Base-by-base conservation (phyloP, 2,329 filamentous ascomycete species). In the Boeremia exigua region DNA sequence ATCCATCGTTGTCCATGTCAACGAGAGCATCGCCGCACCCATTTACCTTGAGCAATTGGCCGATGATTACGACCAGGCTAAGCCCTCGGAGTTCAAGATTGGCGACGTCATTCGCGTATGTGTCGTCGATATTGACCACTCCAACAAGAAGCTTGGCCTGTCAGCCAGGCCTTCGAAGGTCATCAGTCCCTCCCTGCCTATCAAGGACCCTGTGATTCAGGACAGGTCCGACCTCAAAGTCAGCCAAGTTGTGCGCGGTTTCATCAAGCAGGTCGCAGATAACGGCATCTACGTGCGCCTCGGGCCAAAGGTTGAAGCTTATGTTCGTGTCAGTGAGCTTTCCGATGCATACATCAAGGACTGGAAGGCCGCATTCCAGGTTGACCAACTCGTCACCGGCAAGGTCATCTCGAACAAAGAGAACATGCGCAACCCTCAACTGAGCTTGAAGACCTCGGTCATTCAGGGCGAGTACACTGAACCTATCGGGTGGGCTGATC, bases 291-390 rank as follows among this genome's bases (percentile, higher is more conserved):
- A 97, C 68, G 85, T 99, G 42, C 84, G 88, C 25, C 82, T 99
- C 3, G 92, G 93, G 38, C 90, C 91, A 15, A 86, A 89, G 60
- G 83, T 96, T 15, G 90, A 90, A 45, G 93, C 88, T 0, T 89
- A 93, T 68, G 90, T 96, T 43, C 89, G 91, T 64, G 88, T 98
- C 48, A 86, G 89, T 9, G 93, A 98, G 73, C 82, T 99, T 12
- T 96, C 93, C 0, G 95, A 99, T 73, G 84, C 86, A 7, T 99
- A 88, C 74, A 79, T 99, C 67, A 98, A 98, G 76, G 91, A 98
- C 58, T 99, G 95, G 95, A 96, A 96, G 78, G 86, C 90, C 32
- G 82, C 88, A 39, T 97, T 94, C 78, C 88, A 95, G 67, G 80
- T 94, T 43, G 92, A 96, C 68, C 92, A 98, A 76, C 82, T 99